Evolutionary conservation across 2,329 filamentous ascomycete species (phyloP).

Genomic region (Canariomyces notabilis): DNA sequence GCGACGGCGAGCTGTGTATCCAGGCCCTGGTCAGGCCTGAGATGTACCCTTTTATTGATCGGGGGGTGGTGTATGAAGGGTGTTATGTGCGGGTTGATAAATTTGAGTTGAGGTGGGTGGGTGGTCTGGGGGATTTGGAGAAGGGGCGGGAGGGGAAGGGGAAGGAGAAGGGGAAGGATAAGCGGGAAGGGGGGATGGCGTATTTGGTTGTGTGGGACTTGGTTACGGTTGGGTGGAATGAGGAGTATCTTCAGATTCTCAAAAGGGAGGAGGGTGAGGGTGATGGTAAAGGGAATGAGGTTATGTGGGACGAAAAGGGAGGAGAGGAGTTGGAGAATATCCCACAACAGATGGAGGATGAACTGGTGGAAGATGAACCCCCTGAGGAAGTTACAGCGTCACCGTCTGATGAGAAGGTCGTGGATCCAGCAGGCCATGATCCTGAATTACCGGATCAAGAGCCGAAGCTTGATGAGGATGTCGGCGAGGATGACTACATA

Average conservation of each 20-base stretch:
- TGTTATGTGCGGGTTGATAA: constrained; percentile 44
- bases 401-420: background rate
- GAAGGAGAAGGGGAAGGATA: background rate
- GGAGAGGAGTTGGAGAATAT: background rate
- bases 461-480: constrained; percentile 19
- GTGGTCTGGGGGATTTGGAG: constrained; percentile 1
- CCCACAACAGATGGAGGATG: background rate
- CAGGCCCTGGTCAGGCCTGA: constrained; percentile 45
- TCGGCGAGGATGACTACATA: constrained; percentile 3
- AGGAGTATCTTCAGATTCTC: constrained; percentile 32
- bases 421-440: constrained; percentile 7
- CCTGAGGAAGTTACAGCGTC: background rate
- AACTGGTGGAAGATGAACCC: background rate
- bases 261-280: constrained; percentile 6
- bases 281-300: background rate
- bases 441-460: background rate
- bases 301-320: background rate
- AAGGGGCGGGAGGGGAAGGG: constrained; percentile 4
- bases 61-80: constrained; percentile 41
- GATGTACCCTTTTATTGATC: constrained; percentile 45
- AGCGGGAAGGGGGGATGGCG: constrained; percentile 30
- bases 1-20: constrained; percentile 51
- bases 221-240: constrained; percentile 44
- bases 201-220: constrained; percentile 45
- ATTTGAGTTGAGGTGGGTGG: constrained; percentile 34